Evolutionary conservation across 73 alveolate genomes (phyloP), one percentile per base, ranked within the genome.

Genomic region (Diophrys appendiculata): DNA sequence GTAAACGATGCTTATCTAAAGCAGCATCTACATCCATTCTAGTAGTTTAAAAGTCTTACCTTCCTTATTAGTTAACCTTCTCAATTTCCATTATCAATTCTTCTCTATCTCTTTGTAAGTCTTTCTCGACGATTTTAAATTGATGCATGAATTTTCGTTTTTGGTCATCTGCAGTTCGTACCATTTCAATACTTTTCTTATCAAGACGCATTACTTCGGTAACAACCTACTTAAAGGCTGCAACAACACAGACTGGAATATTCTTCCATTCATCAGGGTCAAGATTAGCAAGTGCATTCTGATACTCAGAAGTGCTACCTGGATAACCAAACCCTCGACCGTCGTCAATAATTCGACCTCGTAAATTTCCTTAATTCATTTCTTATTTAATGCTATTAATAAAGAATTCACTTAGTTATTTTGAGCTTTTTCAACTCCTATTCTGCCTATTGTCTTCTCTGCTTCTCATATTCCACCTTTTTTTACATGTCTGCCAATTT

Each of bases 381-480:
- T n/a, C n/a, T n/a, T n/a, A n/a, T n/a, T 43, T 43, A 43, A 43
- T 43, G 60, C 60, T 43, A 43, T 43, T 43, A 43, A 43, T 18
- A n/a, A n/a, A n/a, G n/a, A n/a, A n/a, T n/a, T 43, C 60, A 43
- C 60, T 43, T 43, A 11, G 60, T 43, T 18, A 11, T 18, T 53
- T 72, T 72, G 13, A 43, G 43, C 53, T 54, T 72, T 53, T 33
- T 13, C 25, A 72, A 52, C 34, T 72, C 69, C 23, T 34, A 27
- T 26, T 72, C 81, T 22, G 81, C 81, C 11, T 43, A 34, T 23
- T 26, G 54, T 5, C 56, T 72, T 65, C 35, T 72, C 14, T 52
- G 32, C 53, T 72, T 72, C 29, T 72, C 81, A 72, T 72, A 65
- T 33, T 43, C 52, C 8, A 72, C 27, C 52, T 72, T 53, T 0